Conservation (phyloP, 441 rosid species). For the Croton setiger region DNA sequence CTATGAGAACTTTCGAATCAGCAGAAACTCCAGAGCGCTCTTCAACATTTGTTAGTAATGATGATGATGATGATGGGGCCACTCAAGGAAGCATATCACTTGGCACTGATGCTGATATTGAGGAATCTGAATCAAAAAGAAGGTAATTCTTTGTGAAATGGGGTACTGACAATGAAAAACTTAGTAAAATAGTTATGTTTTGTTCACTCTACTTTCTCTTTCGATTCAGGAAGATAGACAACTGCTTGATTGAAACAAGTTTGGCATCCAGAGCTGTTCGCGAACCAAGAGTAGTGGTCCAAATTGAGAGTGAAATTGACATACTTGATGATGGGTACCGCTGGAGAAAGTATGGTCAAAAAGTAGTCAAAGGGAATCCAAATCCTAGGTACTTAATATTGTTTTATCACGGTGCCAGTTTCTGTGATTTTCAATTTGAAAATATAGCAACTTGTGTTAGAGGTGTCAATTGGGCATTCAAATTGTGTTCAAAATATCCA, state of each 20-base stretch:
- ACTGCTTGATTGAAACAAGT: slow-evolving; percentile 41
- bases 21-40: slow-evolving; percentile 51
- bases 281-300: slow-evolving; percentile 64
- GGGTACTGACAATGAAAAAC: background rate
- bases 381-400: slow-evolving; percentile 52
- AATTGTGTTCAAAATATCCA: background rate
- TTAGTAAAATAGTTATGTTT: background rate
- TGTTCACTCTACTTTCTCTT: background rate
- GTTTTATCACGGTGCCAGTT: background rate
- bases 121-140: slow-evolving; percentile 57
- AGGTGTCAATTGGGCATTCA: background rate
- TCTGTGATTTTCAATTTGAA: background rate
- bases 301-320: slow-evolving; percentile 67
- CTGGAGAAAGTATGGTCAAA: slow-evolving; percentile 77
- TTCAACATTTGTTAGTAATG: slow-evolving; percentile 46
- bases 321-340: slow-evolving; percentile 75
- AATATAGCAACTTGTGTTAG: no score
- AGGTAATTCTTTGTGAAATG: slow-evolving; percentile 33
- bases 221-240: slow-evolving; percentile 48
- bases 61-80: slow-evolving; percentile 54
- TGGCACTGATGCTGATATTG: slow-evolving; percentile 39
- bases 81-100: slow-evolving; percentile 41
- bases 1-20: slow-evolving; percentile 34
- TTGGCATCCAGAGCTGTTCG: slow-evolving; percentile 52
- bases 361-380: slow-evolving; percentile 75